These are phyloP conservation scores for Mycena crocata DNA, from an alignment of 768 basidiomycete genomes.

Conservation along the genomic window DNA sequence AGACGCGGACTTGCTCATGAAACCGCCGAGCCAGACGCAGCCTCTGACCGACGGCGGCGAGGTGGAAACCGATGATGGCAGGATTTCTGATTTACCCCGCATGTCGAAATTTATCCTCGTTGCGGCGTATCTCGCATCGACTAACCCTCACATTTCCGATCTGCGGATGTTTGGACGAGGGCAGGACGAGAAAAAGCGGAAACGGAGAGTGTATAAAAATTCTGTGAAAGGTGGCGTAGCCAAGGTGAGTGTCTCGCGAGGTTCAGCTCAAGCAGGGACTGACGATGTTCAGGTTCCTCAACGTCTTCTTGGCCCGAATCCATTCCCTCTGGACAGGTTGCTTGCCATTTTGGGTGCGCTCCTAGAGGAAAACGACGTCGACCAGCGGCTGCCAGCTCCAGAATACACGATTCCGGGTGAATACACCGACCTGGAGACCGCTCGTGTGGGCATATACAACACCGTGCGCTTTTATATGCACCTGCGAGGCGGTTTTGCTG, in stretches of 20 bases:
- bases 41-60: constrained; percentile 37
- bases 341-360: constrained; percentile 84
- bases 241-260: constrained; percentile 50
- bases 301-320: constrained; percentile 79
- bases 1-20: constrained; percentile 51
- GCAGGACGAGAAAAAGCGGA: constrained; percentile 70
- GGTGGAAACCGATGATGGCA: constrained; percentile 37
- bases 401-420: constrained; percentile 73
- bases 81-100: constrained; percentile 60
- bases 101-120: constrained; percentile 83
- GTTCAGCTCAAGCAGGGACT: neutral
- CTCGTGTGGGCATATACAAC: constrained; percentile 68
- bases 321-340: constrained; percentile 85
- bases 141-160: constrained; percentile 86
- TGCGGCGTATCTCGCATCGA: constrained; percentile 84
- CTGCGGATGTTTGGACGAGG: constrained; percentile 86
- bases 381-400: constrained; percentile 56
- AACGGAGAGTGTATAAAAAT: constrained; percentile 56
- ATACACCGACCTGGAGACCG: constrained; percentile 79
- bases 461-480: constrained; percentile 55
- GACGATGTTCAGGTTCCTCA: constrained; percentile 68
- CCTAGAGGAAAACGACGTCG: constrained; percentile 76
- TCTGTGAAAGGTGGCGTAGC: constrained; percentile 54
- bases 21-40: constrained; percentile 39
- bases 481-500: neutral